A percentile compares a stretch with the other conserved stretches of the same genome.
Evolutionary conservation across 2,329 filamentous ascomycete species (phyloP).

Genomic region (Verticillium nubilum): DNA sequence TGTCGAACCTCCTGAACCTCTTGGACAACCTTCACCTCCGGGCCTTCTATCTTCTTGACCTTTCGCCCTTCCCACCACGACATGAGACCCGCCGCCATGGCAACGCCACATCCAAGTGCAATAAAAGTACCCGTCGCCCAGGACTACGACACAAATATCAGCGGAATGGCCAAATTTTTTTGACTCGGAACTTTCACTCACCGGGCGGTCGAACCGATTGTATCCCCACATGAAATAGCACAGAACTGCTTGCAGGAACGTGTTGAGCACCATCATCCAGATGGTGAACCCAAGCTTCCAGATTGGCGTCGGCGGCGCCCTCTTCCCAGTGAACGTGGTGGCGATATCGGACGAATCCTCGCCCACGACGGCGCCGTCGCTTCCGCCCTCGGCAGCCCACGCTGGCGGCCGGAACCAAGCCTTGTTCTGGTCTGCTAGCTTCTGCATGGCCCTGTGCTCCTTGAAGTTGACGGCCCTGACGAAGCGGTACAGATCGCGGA

Average conservation of each 20-base stretch:
- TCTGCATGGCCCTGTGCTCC: conserved; percentile 14
- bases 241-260: conserved; percentile 15
- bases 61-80: conserved; percentile 19
- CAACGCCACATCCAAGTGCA: conserved; percentile 16
- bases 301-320: conserved; percentile 15
- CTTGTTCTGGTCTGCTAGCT: conserved; percentile 16
- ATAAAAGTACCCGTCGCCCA: conserved; percentile 20
- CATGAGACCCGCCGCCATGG: conserved; percentile 18
- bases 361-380: neutral
- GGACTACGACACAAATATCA: neutral
- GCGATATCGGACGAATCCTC: conserved; percentile 5
- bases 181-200: conserved; percentile 1
- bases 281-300: conserved; percentile 18
- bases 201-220: conserved; percentile 17
- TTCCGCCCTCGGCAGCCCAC: conserved; percentile 10
- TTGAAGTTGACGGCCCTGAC: conserved; percentile 13
- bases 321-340: conserved; percentile 13
- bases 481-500: conserved; percentile 14
- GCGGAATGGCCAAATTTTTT: neutral
- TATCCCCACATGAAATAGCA: conserved; percentile 19
- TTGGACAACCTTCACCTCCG: conserved; percentile 13
- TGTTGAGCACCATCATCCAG: conserved; percentile 19
- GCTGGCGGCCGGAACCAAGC: conserved; percentile 20
- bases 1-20: neutral
- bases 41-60: conserved; percentile 19